These are phyloP conservation scores for Ogataea philodendri DNA, from an alignment of 805 yeast genomes.

Conservation along the genomic window DNA sequence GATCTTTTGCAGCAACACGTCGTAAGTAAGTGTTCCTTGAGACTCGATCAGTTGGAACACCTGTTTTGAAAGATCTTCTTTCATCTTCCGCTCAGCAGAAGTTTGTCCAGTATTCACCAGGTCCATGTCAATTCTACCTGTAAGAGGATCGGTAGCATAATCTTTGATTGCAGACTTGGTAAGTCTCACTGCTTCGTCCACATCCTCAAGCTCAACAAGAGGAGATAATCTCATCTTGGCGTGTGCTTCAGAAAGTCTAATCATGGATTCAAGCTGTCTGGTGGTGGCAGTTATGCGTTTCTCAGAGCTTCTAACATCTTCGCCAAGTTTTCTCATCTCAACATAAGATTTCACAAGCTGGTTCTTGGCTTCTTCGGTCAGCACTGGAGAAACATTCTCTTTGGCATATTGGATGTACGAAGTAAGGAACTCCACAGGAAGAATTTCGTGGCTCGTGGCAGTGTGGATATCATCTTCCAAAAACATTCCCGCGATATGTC, in stretches of 20 bases:
- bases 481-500: slow-evolving; percentile 88
- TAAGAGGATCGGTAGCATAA: slow-evolving; percentile 95
- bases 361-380: slow-evolving; percentile 76
- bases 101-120: slow-evolving; percentile 95
- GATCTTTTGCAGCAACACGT: slow-evolving; percentile 55
- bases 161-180: slow-evolving; percentile 94
- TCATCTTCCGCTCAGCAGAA: slow-evolving; percentile 73
- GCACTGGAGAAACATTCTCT: slow-evolving; percentile 73
- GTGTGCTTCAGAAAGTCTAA: slow-evolving; percentile 91
- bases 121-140: slow-evolving; percentile 97
- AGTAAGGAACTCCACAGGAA: slow-evolving; percentile 86
- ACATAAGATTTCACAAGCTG: slow-evolving; percentile 88
- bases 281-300: slow-evolving; percentile 97
- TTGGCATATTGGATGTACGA: slow-evolving; percentile 93
- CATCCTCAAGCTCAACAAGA: slow-evolving; percentile 75
- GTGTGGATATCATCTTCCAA: slow-evolving; percentile 80
- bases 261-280: slow-evolving; percentile 94
- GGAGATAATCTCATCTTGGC: slow-evolving; percentile 89
- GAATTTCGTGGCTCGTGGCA: slow-evolving; percentile 62
- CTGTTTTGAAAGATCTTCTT: slow-evolving; percentile 68
- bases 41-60: slow-evolving; percentile 52
- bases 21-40: slow-evolving; percentile 52
- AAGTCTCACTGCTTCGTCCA: slow-evolving; percentile 87
- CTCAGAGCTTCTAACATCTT: slow-evolving; percentile 81
- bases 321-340: slow-evolving; percentile 91